phyloP scores from a whole-genome alignment of 345 rosid species.

The Adansonia digitata region DNA sequence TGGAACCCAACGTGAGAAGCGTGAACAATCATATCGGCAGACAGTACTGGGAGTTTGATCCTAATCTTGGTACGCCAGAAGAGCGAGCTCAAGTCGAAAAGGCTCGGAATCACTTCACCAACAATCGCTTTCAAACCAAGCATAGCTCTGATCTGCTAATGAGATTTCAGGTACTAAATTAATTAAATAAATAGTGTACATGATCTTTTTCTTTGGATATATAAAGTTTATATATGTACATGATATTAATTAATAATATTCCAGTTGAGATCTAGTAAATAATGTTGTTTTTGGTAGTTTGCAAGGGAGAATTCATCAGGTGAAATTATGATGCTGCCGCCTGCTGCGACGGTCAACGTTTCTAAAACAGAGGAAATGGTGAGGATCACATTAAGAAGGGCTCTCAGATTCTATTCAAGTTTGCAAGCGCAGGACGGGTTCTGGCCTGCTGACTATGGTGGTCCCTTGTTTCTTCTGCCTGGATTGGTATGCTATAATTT shows the following conservation, averaged over 20 bases:
- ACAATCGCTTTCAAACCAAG: slow-evolving; percentile 31
- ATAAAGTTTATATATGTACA: not conserved
- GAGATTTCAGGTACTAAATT: slow-evolving; percentile 42
- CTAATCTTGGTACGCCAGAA: slow-evolving; percentile 23
- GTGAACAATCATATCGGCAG: slow-evolving; percentile 41
- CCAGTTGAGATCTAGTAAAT: too few relatives aligned
- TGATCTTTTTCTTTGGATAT: not conserved
- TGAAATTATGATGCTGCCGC: slow-evolving; percentile 4
- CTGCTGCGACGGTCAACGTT: not conserved
- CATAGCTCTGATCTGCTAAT: slow-evolving; percentile 52
- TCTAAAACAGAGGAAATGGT: slow-evolving; percentile 20
- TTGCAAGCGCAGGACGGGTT: slow-evolving; percentile 63
- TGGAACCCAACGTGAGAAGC: slow-evolving; percentile 25
- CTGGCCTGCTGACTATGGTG: slow-evolving; percentile 85
- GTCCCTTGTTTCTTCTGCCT: slow-evolving; percentile 71
- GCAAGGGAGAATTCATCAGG: slow-evolving; percentile 25
- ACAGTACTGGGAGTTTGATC: slow-evolving; percentile 54
- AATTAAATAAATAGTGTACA: too few relatives aligned
- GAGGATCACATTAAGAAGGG: slow-evolving; percentile 30
- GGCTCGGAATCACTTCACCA: slow-evolving; percentile 24
- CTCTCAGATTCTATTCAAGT: slow-evolving; percentile 46
- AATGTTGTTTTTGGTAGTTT: slow-evolving; percentile 19
- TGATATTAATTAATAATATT: too few relatives aligned
- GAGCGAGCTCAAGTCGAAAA: slow-evolving; percentile 31
- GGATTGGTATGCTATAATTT: slow-evolving; percentile 36